Percentiles rank a stretch among this genome's conserved stretches.
Conservation (phyloP, 176 grass and related monocot genomes). For the Ensete ventricosum region DNA sequence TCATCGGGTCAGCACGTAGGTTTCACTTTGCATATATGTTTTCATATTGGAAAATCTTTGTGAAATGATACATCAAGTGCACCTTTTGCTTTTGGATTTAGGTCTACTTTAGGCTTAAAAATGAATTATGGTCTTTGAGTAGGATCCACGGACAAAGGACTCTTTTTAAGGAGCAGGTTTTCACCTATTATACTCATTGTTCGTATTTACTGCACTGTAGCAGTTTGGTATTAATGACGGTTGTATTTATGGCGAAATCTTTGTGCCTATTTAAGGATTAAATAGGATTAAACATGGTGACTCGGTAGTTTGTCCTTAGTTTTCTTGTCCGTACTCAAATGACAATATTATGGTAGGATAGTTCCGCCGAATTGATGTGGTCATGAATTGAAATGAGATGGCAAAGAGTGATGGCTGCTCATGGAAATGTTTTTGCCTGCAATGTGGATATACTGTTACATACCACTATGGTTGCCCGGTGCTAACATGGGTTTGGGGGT, state of each 20-base stretch:
- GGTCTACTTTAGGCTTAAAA: too few species aligned
- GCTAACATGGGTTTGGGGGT: constrained; percentile 34
- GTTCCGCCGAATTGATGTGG: not conserved
- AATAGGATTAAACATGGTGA: not conserved
- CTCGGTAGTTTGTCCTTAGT: not conserved
- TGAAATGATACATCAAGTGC: not conserved
- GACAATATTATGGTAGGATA: not conserved
- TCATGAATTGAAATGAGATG: not conserved
- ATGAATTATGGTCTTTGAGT: too few species aligned
- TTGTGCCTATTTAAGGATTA: too few species aligned
- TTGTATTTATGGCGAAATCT: not conserved
- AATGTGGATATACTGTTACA: not conserved
- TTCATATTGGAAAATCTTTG: not conserved
- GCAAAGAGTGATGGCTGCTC: not conserved
- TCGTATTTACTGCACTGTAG: too few species aligned
- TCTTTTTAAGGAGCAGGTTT: too few species aligned
- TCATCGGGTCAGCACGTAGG: not conserved
- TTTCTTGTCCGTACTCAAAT: not conserved
- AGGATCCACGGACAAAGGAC: too few species aligned
- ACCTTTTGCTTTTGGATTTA: too few species aligned
- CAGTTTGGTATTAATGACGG: too few species aligned
- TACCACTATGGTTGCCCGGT: not conserved
- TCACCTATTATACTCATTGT: too few species aligned
- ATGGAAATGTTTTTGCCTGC: not conserved
- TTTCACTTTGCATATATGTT: not conserved